These are phyloP conservation scores for Coemansia sp. DNA, from an alignment of 192 early-diverging fungal genomes.

Conservation along the genomic window DNA sequence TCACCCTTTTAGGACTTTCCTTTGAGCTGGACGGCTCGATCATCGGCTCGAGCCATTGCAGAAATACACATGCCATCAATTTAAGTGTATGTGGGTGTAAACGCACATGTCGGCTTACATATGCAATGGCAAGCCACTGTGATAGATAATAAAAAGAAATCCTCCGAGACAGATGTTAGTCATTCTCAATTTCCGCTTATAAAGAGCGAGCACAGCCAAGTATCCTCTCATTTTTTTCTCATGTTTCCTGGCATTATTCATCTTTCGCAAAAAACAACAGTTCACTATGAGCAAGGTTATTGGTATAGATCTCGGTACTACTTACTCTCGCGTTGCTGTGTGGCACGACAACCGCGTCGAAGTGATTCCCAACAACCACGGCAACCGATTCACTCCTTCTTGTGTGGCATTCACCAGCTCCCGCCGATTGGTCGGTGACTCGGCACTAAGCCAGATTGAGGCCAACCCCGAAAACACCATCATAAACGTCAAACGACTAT, in stretches of 20 bases:
- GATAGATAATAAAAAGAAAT: neutral
- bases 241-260: neutral
- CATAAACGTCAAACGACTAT: constrained; percentile 97
- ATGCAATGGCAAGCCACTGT: neutral
- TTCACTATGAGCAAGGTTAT: constrained; percentile 51
- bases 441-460: constrained; percentile 97
- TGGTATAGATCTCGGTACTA: constrained; percentile 66
- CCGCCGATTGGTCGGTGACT: constrained; percentile 97
- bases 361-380: constrained; percentile 99
- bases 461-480: constrained; percentile 99
- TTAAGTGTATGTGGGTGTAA: neutral
- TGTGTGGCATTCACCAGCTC: constrained; percentile 95
- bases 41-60: constrained; percentile 3
- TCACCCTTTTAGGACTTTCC: neutral
- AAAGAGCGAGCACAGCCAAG: neutral
- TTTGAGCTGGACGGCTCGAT: neutral
- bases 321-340: constrained; percentile 65
- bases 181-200: neutral
- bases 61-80: neutral
- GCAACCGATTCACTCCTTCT: constrained; percentile 97
- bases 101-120: neutral
- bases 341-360: constrained; percentile 82
- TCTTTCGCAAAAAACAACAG: neutral
- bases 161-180: constrained; percentile 6
- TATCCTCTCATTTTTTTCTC: neutral